These are phyloP conservation scores for Fusarium nanum DNA, from an alignment of 2,329 filamentous ascomycete species.

Conservation along the genomic window DNA sequence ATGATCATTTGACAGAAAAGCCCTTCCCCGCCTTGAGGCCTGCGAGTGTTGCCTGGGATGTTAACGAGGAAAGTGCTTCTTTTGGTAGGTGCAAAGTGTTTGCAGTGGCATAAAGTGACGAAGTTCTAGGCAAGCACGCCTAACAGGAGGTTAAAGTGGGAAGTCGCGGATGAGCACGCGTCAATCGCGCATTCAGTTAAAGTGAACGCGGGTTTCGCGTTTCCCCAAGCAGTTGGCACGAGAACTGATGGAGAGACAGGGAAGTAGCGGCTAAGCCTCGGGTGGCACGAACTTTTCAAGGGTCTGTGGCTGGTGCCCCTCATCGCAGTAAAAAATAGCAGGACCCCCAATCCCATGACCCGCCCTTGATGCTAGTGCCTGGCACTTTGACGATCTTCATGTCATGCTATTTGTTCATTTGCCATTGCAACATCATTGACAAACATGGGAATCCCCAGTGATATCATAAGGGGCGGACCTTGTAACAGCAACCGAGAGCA, in stretches of 20 bases:
- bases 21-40: not conserved
- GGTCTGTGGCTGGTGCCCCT: conserved; percentile 35
- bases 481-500: conserved; percentile 18
- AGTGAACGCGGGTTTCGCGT: conserved; percentile 30
- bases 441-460: conserved; percentile 41
- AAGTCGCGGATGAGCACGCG: conserved; percentile 49
- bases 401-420: conserved; percentile 37
- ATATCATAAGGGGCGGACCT: conserved; percentile 33
- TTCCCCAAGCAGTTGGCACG: not conserved
- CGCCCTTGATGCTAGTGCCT: conserved; percentile 40
- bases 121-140: conserved; percentile 34
- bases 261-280: conserved; percentile 33
- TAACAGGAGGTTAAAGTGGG: conserved; percentile 19
- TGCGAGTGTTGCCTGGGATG: not conserved
- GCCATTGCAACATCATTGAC: conserved; percentile 17
- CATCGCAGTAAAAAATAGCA: not conserved
- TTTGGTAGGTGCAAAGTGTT: conserved; percentile 23
- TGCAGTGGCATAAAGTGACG: conserved; percentile 33
- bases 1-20: conserved; percentile 8
- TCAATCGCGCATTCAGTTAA: conserved; percentile 45
- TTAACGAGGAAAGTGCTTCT: conserved; percentile 11
- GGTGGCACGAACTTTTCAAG: not conserved
- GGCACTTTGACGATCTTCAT: conserved; percentile 27
- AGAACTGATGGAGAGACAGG: not conserved
- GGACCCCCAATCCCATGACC: conserved; percentile 3